Percentiles rank a stretch among this genome's conserved stretches.
phyloP scores from a whole-genome alignment of 768 basidiomycete species.

The Suillus weaverae region DNA sequence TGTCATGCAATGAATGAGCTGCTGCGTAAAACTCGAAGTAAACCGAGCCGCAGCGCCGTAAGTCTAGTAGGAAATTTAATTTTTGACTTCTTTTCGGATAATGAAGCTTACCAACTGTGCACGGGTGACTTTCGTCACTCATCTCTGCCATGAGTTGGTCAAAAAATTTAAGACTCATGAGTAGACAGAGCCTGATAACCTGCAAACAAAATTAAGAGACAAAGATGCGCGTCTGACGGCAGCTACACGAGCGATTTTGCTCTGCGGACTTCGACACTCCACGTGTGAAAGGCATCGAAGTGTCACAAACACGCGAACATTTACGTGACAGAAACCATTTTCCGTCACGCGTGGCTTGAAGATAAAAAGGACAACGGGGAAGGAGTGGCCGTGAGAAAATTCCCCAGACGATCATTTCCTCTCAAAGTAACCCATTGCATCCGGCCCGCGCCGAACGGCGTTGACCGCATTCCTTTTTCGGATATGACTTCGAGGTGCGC shows the following conservation, averaged over 20 bases:
- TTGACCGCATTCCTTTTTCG: conserved; percentile 50
- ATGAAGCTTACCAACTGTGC: conserved; percentile 6
- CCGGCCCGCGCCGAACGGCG: conserved; percentile 48
- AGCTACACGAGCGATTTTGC: neutral
- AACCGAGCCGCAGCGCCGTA: neutral
- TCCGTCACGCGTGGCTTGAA: conserved; percentile 45
- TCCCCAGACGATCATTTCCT: conserved; percentile 48
- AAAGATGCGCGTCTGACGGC: neutral
- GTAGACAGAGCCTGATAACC: neutral
- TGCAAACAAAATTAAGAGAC: neutral
- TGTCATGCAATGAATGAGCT: conserved; percentile 6
- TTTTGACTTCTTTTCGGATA: neutral
- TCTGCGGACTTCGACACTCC: conserved; percentile 3
- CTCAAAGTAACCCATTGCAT: conserved; percentile 44
- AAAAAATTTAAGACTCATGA: neutral
- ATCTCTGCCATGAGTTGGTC: conserved; percentile 6
- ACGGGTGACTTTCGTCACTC: neutral
- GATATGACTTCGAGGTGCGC: conserved; percentile 77
- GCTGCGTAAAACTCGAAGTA: neutral
- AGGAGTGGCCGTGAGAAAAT: conserved; percentile 47
- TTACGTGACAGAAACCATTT: conserved; percentile 38
- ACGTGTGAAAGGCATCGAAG: conserved; percentile 16
- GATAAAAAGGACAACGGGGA: conserved; percentile 64
- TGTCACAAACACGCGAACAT: conserved; percentile 25
- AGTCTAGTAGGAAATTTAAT: conserved; percentile 2